Conservation (phyloP, 805 yeast genomes). For the Maudiozyma barnettii region DNA sequence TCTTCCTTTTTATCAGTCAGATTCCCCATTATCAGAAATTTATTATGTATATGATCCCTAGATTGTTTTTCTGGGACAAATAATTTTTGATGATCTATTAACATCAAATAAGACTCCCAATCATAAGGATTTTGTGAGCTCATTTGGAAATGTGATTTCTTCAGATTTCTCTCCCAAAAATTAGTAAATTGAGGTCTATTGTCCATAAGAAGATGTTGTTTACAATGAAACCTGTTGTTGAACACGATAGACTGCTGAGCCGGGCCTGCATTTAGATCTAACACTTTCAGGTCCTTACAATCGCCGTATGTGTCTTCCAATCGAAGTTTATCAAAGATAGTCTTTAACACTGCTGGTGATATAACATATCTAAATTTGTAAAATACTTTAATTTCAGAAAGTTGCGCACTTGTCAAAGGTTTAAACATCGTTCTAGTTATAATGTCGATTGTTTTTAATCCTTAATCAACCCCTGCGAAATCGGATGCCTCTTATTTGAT, state of each 20-base stretch:
- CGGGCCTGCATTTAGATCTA: slow-evolving; percentile 53
- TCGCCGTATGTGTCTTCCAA: slow-evolving; percentile 30
- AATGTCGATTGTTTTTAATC: background rate
- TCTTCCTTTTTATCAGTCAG: slow-evolving; percentile 48
- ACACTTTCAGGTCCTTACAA: slow-evolving; percentile 35
- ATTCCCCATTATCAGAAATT: slow-evolving; percentile 50
- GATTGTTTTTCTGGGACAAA: slow-evolving; percentile 32
- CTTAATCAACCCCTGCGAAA: too few species aligned
- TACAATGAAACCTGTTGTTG: slow-evolving; percentile 52
- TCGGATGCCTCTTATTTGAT: too few species aligned
- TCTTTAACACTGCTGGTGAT: slow-evolving; percentile 16
- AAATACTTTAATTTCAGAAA: slow-evolving; percentile 13
- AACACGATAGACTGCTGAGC: slow-evolving; percentile 54
- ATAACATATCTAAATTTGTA: slow-evolving; percentile 19
- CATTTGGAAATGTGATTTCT: slow-evolving; percentile 25
- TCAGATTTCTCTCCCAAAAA: slow-evolving; percentile 1
- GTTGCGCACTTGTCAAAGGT: slow-evolving; percentile 1
- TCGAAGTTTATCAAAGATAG: slow-evolving; percentile 40
- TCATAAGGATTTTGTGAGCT: slow-evolving; percentile 46
- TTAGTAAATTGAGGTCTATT: slow-evolving; percentile 29
- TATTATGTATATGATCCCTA: slow-evolving; percentile 39
- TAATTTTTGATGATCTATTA: slow-evolving; percentile 39
- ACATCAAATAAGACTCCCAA: slow-evolving; percentile 51
- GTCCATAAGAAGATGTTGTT: slow-evolving; percentile 56
- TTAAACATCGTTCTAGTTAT: background rate